Percentiles rank a stretch among this genome's conserved stretches.
Evolutionary conservation across 495 filamentous ascomycete genomes (phyloP).

Genomic region (Thozetella sp.): DNA sequence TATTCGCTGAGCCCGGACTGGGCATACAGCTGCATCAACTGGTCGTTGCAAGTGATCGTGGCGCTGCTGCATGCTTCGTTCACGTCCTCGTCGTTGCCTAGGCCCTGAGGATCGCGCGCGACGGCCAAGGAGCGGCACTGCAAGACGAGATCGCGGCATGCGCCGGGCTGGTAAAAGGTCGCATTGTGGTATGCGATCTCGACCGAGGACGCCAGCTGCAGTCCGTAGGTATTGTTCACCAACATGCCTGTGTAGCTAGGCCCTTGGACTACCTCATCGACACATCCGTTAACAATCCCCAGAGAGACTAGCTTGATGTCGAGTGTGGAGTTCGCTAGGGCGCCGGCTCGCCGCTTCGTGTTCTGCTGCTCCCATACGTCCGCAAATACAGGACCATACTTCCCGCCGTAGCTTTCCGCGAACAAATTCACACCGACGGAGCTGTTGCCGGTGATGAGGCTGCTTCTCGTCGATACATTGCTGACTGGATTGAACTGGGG

Average conservation of each 20-base stretch:
- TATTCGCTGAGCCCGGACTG: slow-evolving; percentile 56
- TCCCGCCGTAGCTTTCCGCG: slow-evolving; percentile 66
- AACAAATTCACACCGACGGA: slow-evolving; percentile 62
- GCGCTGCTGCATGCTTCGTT: slow-evolving; percentile 48
- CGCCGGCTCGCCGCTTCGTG: slow-evolving; percentile 45
- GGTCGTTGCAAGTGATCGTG: slow-evolving; percentile 37
- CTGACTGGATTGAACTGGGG: slow-evolving; percentile 63
- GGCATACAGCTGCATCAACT: slow-evolving; percentile 47
- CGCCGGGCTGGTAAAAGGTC: slow-evolving; percentile 45
- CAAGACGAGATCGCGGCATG: slow-evolving; percentile 54
- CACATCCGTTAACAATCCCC: slow-evolving; percentile 72
- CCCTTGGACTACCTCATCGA: slow-evolving; percentile 72
- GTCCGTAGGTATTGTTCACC: slow-evolving; percentile 75
- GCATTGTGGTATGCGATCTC: slow-evolving; percentile 34
- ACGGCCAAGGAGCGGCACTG: slow-evolving; percentile 46
- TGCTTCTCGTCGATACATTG: slow-evolving; percentile 1
- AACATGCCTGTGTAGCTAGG: slow-evolving; percentile 69
- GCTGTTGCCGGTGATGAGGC: slow-evolving; percentile 19
- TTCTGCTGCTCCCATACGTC: slow-evolving; percentile 66
- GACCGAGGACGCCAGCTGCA: slow-evolving; percentile 57
- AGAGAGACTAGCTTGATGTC: slow-evolving; percentile 59
- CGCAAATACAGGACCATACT: slow-evolving; percentile 65
- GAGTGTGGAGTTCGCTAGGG: slow-evolving; percentile 43
- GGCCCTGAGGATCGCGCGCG: slow-evolving; percentile 42
- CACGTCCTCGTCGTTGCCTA: slow-evolving; percentile 42